Base-by-base conservation (phyloP, 106 monocot genomes). In the Allium fistulosum region DNA sequence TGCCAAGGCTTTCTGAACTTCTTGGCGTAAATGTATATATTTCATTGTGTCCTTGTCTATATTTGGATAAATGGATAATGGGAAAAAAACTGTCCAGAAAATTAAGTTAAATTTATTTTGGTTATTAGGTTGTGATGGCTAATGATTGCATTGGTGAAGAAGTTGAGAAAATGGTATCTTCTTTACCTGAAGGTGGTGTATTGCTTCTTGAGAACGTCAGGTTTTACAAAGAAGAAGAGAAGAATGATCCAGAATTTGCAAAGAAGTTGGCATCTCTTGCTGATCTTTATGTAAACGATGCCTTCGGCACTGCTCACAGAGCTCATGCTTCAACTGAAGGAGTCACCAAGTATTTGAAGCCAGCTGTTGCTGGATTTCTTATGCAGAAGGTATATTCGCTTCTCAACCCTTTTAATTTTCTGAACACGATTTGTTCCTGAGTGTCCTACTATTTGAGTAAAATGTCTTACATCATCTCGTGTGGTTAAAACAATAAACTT, bases 221-320 rank as follows among this genome's bases (percentile, higher is more conserved):
- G 51, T 91, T 94, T 71, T 77, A 94, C 79, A 91, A 85, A 77
- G 94, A 94, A 74, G 94, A 94, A 79, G 94, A 94, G 77, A 94
- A 94, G 78, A 94, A 94, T 72, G 94, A 91, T 15, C 90, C 94
- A 17, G 94, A 88, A 67, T 94, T 90, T 79, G 85, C 94, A 46
- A 82, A 88, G 78, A 94, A 94, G 76, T 75, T 94, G 13, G 90
- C 88, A 37, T 73, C 87, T 58, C 79, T 94, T 70, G 94, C 94
- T 67, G 94, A 94, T 61, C 79, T 94, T 15, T 94, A 94, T 74
- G 94, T 94, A 3, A 94, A 94, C 69, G 94, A 94, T 83, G 94
- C 90, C 16, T 91, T 94, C 47, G 94, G 94, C 14, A 91, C 87
- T 26, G 88, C 88, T 37, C 88, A 88, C 58, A 78, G 88, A 52